A percentile compares a stretch with the other conserved stretches of the same genome.
phyloP scores from a whole-genome alignment of 2,329 filamentous ascomycete species.

The Gnomoniopsis sp. region DNA sequence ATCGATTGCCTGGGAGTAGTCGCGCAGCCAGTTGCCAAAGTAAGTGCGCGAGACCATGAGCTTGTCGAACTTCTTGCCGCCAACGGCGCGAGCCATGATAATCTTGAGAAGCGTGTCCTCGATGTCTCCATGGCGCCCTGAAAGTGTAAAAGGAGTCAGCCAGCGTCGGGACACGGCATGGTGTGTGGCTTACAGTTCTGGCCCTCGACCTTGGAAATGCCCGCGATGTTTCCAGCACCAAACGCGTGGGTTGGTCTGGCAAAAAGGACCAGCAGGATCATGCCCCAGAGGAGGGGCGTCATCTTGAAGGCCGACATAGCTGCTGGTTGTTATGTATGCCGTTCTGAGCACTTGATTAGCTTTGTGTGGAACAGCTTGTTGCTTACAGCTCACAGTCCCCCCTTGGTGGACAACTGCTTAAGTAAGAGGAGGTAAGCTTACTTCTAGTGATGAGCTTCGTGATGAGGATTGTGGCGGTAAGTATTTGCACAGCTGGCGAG shows the following conservation, averaged over 20 bases:
- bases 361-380: background rate
- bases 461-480: background rate
- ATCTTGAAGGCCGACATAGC: conserved; percentile 48
- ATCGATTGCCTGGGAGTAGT: conserved; percentile 93
- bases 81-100: conserved; percentile 49
- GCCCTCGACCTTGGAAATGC: conserved; percentile 75
- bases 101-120: conserved; percentile 83
- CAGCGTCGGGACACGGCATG: background rate
- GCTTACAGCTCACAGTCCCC: background rate
- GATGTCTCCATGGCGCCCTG: conserved; percentile 85
- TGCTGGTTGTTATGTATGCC: background rate
- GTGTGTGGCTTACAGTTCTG: conserved; percentile 62
- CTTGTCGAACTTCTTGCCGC: conserved; percentile 80
- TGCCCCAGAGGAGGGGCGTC: conserved; percentile 49
- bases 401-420: background rate
- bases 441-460: background rate
- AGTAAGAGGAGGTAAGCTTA: background rate
- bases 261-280: conserved; percentile 63
- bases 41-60: conserved; percentile 86
- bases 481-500: background rate
- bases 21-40: conserved; percentile 92
- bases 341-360: background rate
- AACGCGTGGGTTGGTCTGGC: conserved; percentile 71
- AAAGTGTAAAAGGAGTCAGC: background rate
- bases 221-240: conserved; percentile 84